Conservation (phyloP, 169 alveolate genomes). For the Cryptosporidium xiaoi region DNA sequence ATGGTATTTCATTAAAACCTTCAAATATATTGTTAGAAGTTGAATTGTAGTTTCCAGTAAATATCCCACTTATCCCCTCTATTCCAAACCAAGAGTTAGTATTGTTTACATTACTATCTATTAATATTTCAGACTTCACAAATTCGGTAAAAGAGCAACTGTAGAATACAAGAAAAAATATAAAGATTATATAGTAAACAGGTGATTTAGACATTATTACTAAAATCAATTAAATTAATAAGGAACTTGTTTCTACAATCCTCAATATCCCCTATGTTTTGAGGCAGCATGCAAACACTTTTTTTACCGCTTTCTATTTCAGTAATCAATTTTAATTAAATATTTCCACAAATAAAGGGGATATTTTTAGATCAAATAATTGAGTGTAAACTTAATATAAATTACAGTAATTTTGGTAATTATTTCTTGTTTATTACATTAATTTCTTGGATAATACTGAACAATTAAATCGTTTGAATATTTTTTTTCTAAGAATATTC, state of each 20-base stretch:
- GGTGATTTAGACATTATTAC: neutral
- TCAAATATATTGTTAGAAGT: conserved; percentile 20
- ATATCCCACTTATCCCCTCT: conserved; percentile 19
- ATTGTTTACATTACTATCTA: too few relatives aligned
- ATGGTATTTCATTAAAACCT: conserved; percentile 34
- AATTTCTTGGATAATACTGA: neutral
- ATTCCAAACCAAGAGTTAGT: conserved; percentile 52
- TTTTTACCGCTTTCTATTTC: too few relatives aligned
- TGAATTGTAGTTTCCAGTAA: conserved; percentile 1
- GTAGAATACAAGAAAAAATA: too few relatives aligned
- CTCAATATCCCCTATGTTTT: too few relatives aligned
- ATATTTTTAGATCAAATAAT: neutral
- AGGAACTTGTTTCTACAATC: too few relatives aligned
- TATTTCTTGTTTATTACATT: too few relatives aligned
- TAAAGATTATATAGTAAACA: neutral
- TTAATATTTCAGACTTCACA: too few relatives aligned
- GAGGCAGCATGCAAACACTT: too few relatives aligned
- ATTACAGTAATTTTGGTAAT: neutral
- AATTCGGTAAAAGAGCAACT: too few relatives aligned
- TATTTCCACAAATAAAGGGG: conserved; percentile 1
- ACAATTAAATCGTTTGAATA: neutral
- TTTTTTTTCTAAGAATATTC: neutral
- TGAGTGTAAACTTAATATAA: neutral
- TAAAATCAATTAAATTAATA: neutral
- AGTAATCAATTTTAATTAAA: too few relatives aligned